A percentile compares a stretch with the other conserved stretches of the same genome.
phyloP scores from a whole-genome alignment of 768 basidiomycete species.

The Mycena latifolia region DNA sequence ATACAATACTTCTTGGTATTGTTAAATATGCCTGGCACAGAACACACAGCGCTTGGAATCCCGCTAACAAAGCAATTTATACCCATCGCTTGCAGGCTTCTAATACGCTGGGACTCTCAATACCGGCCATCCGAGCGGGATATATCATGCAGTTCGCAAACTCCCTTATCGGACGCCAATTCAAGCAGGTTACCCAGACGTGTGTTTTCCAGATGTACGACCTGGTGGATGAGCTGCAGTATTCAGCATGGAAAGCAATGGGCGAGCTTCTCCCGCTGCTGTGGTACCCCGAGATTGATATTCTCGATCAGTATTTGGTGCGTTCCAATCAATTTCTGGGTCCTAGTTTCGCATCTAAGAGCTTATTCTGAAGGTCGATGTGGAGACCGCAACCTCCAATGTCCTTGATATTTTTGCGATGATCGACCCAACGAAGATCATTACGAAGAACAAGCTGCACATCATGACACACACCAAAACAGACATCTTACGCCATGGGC shows the following conservation, averaged over 20 bases:
- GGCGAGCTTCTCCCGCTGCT: constrained; percentile 39
- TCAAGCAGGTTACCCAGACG: constrained; percentile 42
- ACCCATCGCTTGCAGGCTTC: constrained; percentile 36
- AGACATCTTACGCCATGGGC: background rate
- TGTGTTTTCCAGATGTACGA: constrained; percentile 42
- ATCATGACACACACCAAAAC: background rate
- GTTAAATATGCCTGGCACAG: constrained; percentile 47
- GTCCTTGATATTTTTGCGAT: constrained; percentile 2
- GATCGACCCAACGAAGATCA: background rate
- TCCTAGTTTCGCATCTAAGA: background rate
- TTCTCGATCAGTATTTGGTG: constrained; percentile 41
- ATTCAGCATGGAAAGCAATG: constrained; percentile 39
- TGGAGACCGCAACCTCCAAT: background rate
- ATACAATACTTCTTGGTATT: constrained; percentile 43
- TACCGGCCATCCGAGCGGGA: constrained; percentile 38
- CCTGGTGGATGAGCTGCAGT: constrained; percentile 35
- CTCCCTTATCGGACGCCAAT: constrained; percentile 43
- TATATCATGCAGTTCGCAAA: constrained; percentile 44
- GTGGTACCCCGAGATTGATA: constrained; percentile 43
- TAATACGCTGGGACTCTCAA: constrained; percentile 35
- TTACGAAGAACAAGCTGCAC: constrained; percentile 6
- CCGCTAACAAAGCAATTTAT: constrained; percentile 29
- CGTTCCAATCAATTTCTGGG: background rate
- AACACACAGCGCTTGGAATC: constrained; percentile 32
- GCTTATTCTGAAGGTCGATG: background rate